Base-by-base conservation (phyloP, 192 early-diverging fungal genomes). In the Entrophospora sp. region DNA sequence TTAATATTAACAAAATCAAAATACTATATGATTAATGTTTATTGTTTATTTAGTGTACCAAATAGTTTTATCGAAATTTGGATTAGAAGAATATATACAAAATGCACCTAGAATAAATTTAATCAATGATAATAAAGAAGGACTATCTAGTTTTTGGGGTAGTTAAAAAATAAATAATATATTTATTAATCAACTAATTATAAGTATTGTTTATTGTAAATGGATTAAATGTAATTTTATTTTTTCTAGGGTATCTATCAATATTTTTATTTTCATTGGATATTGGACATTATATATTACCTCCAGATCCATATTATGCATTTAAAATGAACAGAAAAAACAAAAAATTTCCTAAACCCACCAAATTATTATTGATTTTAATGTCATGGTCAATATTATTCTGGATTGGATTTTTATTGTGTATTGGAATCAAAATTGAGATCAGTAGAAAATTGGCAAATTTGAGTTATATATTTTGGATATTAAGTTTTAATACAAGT, bases 81-180 rank as follows among this genome's bases (percentile, higher is more conserved):
- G 84, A 22, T 70, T 91, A 1, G 79, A 91, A 60, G 64, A 79
- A 20, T 98, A 83, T 75, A 88, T 95, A 45, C 78, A 90, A 42
- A 22, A 85, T 44, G 89, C 92, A 0, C 86, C 85, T 5, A 82
- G 96, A 40, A 75, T 73, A 0, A 79, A 79, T 59, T 61, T 96
- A 0, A 64, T 98, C 20, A 86, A 81, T 30, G 85, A 89, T 61
- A 98, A 98, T 78, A 85, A 88, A 46, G 96, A 98, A 70, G 96
- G 96, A 12, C 80, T 96, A 31, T 87, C 81, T 48, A 92, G 88
- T 34, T 89, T 96, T 52, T 55, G 82, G 53, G 89, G 87, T 81
- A 79, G n/a, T n/a, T n/a, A n/a, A n/a, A n/a, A n/a, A n/a, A n/a
- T n/a, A n/a, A n/a, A n/a, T n/a, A n/a, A n/a, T n/a, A n/a, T n/a